Conservation (phyloP, 805 yeast genomes). For the Saturnispora diversa region DNA sequence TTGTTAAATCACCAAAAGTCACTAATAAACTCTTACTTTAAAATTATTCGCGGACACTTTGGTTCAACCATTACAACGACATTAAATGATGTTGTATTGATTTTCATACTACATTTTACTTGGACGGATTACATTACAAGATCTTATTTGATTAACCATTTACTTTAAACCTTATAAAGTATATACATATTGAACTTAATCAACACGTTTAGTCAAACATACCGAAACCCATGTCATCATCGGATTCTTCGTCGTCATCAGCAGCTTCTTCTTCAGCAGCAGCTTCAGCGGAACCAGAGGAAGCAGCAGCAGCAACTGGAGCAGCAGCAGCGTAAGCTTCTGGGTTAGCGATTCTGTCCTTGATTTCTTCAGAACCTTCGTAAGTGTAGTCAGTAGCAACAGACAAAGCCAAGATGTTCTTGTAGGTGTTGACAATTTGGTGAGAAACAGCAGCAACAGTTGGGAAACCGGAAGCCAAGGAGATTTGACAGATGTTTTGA, state of each 20-base stretch:
- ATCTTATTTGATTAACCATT: not conserved
- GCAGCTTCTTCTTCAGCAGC: slow-evolving; percentile 70
- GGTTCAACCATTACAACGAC: too few relatives aligned
- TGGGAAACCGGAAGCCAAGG: slow-evolving; percentile 98
- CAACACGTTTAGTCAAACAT: slow-evolving; percentile 72
- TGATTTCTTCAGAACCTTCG: slow-evolving; percentile 98
- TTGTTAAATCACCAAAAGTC: too few relatives aligned
- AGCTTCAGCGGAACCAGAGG: slow-evolving; percentile 49
- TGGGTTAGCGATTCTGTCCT: slow-evolving; percentile 99
- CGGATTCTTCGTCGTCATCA: slow-evolving; percentile 37
- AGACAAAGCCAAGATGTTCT: slow-evolving; percentile 95
- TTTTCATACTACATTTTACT: too few relatives aligned
- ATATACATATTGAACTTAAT: not conserved
- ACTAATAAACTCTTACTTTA: too few relatives aligned
- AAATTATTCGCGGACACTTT: too few relatives aligned
- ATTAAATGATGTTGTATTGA: too few relatives aligned
- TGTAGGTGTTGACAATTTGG: slow-evolving; percentile 98
- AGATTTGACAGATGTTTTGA: slow-evolving; percentile 88
- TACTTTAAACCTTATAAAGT: slow-evolving; percentile 3
- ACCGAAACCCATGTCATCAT: slow-evolving; percentile 92
- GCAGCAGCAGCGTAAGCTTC: slow-evolving; percentile 99
- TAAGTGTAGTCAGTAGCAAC: slow-evolving; percentile 98
- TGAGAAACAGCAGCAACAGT: slow-evolving; percentile 99
- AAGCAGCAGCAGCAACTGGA: slow-evolving; percentile 87
- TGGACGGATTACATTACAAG: not conserved